These are phyloP conservation scores for Talaromyces albobiverticillius DNA, from an alignment of 2,329 filamentous ascomycete genomes.

Conservation along the genomic window DNA sequence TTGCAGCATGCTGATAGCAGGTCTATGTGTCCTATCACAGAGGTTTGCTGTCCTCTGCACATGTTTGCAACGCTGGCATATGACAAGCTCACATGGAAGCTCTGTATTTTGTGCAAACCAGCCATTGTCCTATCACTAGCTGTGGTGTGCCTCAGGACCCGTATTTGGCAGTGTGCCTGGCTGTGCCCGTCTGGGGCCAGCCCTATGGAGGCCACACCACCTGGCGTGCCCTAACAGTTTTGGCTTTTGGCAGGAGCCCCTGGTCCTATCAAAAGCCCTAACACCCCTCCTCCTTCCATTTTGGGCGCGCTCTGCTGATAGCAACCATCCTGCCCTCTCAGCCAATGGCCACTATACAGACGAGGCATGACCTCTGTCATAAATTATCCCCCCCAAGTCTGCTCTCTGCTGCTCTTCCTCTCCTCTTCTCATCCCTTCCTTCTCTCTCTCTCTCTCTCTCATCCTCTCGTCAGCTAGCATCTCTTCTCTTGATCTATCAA, in stretches of 20 bases:
- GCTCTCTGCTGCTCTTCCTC: neutral
- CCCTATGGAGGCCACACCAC: neutral
- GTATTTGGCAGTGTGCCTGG: neutral
- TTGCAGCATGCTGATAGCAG: neutral
- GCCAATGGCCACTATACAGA: neutral
- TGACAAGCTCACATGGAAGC: too few species aligned
- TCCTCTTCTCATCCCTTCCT: neutral
- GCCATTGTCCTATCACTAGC: neutral
- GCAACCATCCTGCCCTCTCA: neutral
- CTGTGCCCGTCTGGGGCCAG: neutral
- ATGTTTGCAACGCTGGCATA: neutral
- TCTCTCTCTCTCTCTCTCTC: neutral
- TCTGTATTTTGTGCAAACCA: too few species aligned
- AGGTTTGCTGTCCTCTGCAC: neutral
- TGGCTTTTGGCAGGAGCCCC: neutral
- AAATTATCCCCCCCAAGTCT: neutral
- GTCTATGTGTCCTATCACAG: neutral
- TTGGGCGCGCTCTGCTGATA: neutral
- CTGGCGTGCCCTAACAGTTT: neutral
- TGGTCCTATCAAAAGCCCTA: constrained; percentile 3
- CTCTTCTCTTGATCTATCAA: constrained; percentile 4
- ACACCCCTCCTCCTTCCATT: neutral
- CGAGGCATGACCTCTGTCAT: neutral
- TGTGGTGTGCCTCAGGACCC: too few species aligned
- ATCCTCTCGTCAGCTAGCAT: neutral